Base-by-base conservation (phyloP, 2,329 filamentous ascomycete species). In the Furcasterigmium sp. region DNA sequence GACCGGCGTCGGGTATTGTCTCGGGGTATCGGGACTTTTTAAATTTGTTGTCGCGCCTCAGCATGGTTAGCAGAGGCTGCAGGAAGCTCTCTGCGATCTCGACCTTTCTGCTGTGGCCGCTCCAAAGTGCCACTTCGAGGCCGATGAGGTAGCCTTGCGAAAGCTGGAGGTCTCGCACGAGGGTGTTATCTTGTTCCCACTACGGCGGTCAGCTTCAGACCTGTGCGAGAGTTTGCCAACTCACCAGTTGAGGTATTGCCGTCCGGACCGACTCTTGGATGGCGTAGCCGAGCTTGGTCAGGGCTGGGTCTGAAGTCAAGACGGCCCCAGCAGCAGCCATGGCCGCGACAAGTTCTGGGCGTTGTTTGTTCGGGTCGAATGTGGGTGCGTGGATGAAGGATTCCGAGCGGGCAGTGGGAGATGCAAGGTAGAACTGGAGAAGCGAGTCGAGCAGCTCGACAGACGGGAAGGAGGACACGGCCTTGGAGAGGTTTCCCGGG, bases 81-180 rank as follows among this genome's bases (percentile, higher is more conserved):
- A 64, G 51, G 40, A 65, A 64, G 23, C 59, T 60, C 37, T 67
- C 64, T 5, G 62, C 59, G n/a, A 68, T 63, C 39, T 68, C 64
- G 6, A 66, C 59, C 23, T 67, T 67, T 2, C 64, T 53, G 11
- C 54, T 57, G 13, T 60, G 53, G 2, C 64, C 64, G 37, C 62
- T 64, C 64, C 64, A 67, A 1, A 67, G 37, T 15, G 53, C 54
- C 13, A 59, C 50, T n/a, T 65, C 56, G 2, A 67, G 52, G 11
- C 43, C 51, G 9, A 67, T 54, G n/a, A 61, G 50, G 29, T 56
- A 65, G 2, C 59, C 59, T 42, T 67, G 63, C 0, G 56, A 51
- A 1, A 60, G 47, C 7, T 61, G 52, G 2, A 66, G 51, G 8
- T 64, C 53, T 18, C 63, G 49, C 0, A 56, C 58, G 1, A 50